Conservation (phyloP, 768 basidiomycete species). For the Amylocystis lapponica region DNA sequence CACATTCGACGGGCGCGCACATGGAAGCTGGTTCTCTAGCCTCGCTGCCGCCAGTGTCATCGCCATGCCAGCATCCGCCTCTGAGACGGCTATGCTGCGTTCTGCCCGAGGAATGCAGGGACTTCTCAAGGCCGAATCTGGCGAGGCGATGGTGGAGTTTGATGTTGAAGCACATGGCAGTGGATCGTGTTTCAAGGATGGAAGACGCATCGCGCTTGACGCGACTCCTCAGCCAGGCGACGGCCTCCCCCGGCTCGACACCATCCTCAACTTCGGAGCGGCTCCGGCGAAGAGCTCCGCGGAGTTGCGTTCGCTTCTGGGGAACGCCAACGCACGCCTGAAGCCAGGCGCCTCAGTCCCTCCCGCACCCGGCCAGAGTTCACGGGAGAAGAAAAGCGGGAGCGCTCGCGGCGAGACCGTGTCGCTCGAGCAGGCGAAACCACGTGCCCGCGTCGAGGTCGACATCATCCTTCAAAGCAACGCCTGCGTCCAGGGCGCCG, state of each 20-base stretch:
- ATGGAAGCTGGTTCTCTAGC: too few relatives aligned
- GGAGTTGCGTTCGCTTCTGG: slow-evolving; percentile 59
- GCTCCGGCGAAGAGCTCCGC: slow-evolving; percentile 44
- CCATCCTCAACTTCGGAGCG: slow-evolving; percentile 47
- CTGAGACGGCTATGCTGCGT: slow-evolving; percentile 8
- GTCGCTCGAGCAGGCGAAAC: slow-evolving; percentile 64
- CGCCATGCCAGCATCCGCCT: too few relatives aligned
- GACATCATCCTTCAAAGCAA: slow-evolving; percentile 76
- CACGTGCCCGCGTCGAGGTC: slow-evolving; percentile 71
- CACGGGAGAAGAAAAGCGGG: slow-evolving; percentile 1
- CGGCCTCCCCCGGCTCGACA: slow-evolving; percentile 31
- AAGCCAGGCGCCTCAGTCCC: slow-evolving; percentile 46
- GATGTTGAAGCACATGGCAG: slow-evolving; percentile 34
- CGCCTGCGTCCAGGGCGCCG: slow-evolving; percentile 73
- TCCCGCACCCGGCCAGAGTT: slow-evolving; percentile 1
- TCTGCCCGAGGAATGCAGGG: slow-evolving; percentile 35
- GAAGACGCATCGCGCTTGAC: slow-evolving; percentile 33
- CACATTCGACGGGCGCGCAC: too few relatives aligned
- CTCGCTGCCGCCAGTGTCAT: too few relatives aligned
- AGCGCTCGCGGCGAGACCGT: slow-evolving; percentile 24
- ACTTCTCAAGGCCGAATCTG: slow-evolving; percentile 41
- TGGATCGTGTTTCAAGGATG: too few relatives aligned
- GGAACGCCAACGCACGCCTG: slow-evolving; percentile 51
- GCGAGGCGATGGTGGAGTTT: slow-evolving; percentile 42
- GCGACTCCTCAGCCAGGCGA: slow-evolving; percentile 26